Conservation (phyloP, 352 stramenopile species). For the Blastocystis hominis region DNA sequence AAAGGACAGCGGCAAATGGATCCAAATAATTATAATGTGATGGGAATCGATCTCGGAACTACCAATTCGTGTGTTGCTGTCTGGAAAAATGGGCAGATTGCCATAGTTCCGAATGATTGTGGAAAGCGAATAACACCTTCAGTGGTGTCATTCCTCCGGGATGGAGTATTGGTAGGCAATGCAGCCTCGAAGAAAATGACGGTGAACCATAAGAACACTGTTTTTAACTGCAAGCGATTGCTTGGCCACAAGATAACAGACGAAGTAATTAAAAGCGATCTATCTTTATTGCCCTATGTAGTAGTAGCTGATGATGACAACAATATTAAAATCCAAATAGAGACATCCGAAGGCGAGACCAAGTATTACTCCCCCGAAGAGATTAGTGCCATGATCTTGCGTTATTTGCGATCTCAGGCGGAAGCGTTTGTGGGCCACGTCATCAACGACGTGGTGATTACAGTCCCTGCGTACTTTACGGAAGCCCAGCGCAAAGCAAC, state of each 20-base stretch:
- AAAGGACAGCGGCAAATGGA: not conserved
- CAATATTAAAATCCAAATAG: conserved; percentile 4
- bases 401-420: not conserved
- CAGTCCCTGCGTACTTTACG: conserved; percentile 55
- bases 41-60: conserved; percentile 88
- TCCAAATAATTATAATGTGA: conserved; percentile 10
- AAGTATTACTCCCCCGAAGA: conserved; percentile 22
- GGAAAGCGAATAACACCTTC: conserved; percentile 85
- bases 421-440: not conserved
- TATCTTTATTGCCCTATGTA: conserved; percentile 10
- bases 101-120: conserved; percentile 61
- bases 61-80: conserved; percentile 90
- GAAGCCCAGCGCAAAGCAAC: conserved; percentile 30
- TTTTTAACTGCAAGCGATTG: conserved; percentile 31
- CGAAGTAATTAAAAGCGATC: not conserved
- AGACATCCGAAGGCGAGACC: not conserved
- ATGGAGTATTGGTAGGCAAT: conserved; percentile 71
- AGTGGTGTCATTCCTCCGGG: conserved; percentile 68
- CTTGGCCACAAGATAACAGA: conserved; percentile 10
- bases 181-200: conserved; percentile 79
- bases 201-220: not conserved
- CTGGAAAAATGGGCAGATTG: conserved; percentile 91
- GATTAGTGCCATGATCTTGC: conserved; percentile 22
- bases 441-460: conserved; percentile 26
- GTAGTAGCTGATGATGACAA: not conserved